phyloP scores from a whole-genome alignment of 2,329 filamentous ascomycete genomes.

The Corinectria fuckeliana region DNA sequence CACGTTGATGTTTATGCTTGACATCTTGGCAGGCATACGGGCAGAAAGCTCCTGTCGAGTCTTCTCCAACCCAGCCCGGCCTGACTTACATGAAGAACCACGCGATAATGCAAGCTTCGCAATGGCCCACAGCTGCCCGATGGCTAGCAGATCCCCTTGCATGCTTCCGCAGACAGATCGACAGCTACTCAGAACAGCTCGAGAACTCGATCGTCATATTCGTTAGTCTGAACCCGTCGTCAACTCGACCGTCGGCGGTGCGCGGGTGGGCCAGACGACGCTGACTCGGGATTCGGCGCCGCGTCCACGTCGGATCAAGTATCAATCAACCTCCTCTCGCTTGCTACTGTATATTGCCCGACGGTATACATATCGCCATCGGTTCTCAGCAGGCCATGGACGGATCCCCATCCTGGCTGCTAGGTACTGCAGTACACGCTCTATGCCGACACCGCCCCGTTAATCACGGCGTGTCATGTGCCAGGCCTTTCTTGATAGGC shows the following conservation, averaged over 20 bases:
- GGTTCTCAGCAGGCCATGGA: background rate
- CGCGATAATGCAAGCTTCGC: background rate
- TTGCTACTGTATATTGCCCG: slow-evolving; percentile 14
- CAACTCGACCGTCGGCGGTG: slow-evolving; percentile 9
- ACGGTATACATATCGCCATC: background rate
- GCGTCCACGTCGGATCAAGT: slow-evolving; percentile 4
- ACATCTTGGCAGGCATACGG: background rate
- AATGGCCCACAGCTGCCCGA: slow-evolving; percentile 1
- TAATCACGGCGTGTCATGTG: slow-evolving; percentile 33
- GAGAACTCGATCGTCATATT: background rate
- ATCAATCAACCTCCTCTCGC: background rate
- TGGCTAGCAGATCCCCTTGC: slow-evolving; percentile 7
- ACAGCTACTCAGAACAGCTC: slow-evolving; percentile 2
- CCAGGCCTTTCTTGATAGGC: slow-evolving; percentile 9
- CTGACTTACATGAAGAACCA: background rate
- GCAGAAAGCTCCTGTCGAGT: background rate
- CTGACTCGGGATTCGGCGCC: slow-evolving; percentile 17
- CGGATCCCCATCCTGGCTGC: slow-evolving; percentile 9
- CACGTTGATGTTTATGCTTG: background rate
- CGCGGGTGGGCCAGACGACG: slow-evolving; percentile 7
- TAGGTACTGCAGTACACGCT: too few relatives aligned
- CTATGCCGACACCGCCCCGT: slow-evolving; percentile 25
- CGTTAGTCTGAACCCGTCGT: slow-evolving; percentile 18
- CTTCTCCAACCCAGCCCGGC: background rate
- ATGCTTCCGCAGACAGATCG: slow-evolving; percentile 10